These are phyloP conservation scores for Saccharum officinarum DNA, from an alignment of 176 grass and related monocot genomes.

Conservation along the genomic window DNA sequence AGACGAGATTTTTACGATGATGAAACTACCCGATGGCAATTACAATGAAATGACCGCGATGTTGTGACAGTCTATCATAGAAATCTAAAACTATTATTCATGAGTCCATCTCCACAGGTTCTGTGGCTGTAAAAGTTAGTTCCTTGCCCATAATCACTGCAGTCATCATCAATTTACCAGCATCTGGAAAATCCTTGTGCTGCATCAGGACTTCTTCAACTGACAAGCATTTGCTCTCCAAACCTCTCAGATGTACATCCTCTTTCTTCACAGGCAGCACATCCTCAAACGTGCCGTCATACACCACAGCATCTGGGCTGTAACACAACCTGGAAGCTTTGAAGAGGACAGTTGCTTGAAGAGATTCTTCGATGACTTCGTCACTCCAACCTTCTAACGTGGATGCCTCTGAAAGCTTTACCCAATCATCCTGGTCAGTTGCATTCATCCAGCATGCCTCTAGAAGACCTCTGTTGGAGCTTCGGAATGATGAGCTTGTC, in stretches of 20 bases:
- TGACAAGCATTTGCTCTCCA: slow-evolving; percentile 53
- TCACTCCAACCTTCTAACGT: slow-evolving; percentile 76
- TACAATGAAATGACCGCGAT: not conserved
- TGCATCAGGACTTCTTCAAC: slow-evolving; percentile 82
- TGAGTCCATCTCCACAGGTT: slow-evolving; percentile 51
- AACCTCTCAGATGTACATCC: slow-evolving; percentile 43
- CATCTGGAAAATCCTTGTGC: slow-evolving; percentile 87
- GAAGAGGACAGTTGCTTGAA: slow-evolving; percentile 62
- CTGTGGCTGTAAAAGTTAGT: slow-evolving; percentile 29
- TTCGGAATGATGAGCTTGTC: slow-evolving; percentile 75
- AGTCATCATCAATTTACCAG: slow-evolving; percentile 88
- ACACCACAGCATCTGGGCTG: slow-evolving; percentile 49
- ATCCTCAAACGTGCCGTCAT: slow-evolving; percentile 72
- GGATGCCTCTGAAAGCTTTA: slow-evolving; percentile 61
- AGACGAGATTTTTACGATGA: not conserved
- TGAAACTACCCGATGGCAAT: not conserved
- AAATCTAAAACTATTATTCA: slow-evolving; percentile 14
- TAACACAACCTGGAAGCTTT: slow-evolving; percentile 75
- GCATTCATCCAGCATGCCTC: slow-evolving; percentile 91
- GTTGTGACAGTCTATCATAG: not conserved
- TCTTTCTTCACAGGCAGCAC: slow-evolving; percentile 73
- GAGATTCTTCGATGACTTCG: slow-evolving; percentile 53
- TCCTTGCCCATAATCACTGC: slow-evolving; percentile 75
- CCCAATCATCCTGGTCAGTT: slow-evolving; percentile 82
- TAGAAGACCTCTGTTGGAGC: slow-evolving; percentile 70